Evolutionary conservation across 2,329 filamentous ascomycete genomes (phyloP).

Genomic region (Hymenoscyphus fraxineus): DNA sequence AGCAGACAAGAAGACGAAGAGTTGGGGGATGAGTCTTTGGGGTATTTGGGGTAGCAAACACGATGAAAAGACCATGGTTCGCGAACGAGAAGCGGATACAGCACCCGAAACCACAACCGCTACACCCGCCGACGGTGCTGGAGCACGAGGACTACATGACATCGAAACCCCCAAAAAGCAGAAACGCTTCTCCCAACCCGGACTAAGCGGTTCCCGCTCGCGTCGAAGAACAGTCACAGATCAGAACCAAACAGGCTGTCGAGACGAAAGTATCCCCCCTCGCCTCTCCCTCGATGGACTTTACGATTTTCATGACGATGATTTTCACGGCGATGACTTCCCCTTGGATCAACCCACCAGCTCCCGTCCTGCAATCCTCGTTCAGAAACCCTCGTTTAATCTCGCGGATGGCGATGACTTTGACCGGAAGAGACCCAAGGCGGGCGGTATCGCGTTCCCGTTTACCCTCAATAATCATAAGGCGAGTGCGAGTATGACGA

Average conservation of each 20-base stretch:
- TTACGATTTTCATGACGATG: constrained; percentile 39
- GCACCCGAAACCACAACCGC: constrained; percentile 34
- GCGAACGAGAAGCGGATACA: constrained; percentile 51
- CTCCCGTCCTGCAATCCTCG: constrained; percentile 17
- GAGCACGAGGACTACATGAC: constrained; percentile 35
- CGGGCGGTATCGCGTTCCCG: constrained; percentile 67
- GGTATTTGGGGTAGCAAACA: constrained; percentile 84
- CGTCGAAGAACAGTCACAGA: constrained; percentile 46
- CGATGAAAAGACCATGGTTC: constrained; percentile 68
- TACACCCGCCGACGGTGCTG: constrained; percentile 41
- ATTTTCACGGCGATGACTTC: too few relatives aligned
- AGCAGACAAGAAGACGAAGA: constrained; percentile 57
- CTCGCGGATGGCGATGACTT: constrained; percentile 40
- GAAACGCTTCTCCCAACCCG: constrained; percentile 15
- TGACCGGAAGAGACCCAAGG: constrained; percentile 59
- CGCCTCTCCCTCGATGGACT: constrained; percentile 38
- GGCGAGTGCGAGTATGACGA: constrained; percentile 65
- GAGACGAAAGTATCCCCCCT: constrained; percentile 42
- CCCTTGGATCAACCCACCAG: constrained; percentile 8
- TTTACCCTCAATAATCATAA: constrained; percentile 62
- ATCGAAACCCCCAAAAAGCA: constrained; percentile 19
- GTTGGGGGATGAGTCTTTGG: constrained; percentile 78
- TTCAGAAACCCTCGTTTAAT: constrained; percentile 31
- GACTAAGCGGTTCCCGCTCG: constrained; percentile 40
- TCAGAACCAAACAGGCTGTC: constrained; percentile 43